phyloP scores from a whole-genome alignment of 176 grass and related monocot species.

The Oryza officinalis region DNA sequence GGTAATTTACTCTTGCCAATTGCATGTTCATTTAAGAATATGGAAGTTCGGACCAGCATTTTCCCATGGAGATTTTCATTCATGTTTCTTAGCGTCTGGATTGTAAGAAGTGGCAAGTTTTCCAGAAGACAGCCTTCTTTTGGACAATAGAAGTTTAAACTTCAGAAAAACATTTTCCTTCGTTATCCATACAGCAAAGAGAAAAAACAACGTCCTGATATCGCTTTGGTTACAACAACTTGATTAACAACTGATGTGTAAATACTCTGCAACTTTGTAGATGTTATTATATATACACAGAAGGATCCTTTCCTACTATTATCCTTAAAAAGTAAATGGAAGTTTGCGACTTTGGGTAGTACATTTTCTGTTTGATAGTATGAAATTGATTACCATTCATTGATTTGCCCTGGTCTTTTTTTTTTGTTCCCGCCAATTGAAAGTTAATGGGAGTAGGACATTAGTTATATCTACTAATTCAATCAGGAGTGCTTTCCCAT shows the following conservation, averaged over 20 bases:
- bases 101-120: background rate
- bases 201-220: background rate
- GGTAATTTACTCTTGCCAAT: conserved; percentile 21
- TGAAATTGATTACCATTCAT: background rate
- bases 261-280: background rate
- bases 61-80: background rate
- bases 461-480: background rate
- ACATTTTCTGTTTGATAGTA: conserved; percentile 6
- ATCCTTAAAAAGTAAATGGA: background rate
- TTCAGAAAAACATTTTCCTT: background rate
- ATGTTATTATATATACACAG: background rate
- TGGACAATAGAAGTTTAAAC: background rate
- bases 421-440: background rate
- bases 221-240: background rate
- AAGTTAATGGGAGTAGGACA: background rate
- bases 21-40: conserved; percentile 27
- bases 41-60: background rate
- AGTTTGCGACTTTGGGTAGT: background rate
- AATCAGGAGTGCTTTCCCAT: background rate
- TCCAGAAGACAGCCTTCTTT: background rate
- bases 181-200: background rate
- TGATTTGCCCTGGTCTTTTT: background rate
- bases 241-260: background rate
- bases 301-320: background rate
- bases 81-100: background rate